A percentile compares a stretch with the other conserved stretches of the same genome.
phyloP scores from a whole-genome alignment of 2,329 filamentous ascomycete species.

The Fusarium keratoplasticum region DNA sequence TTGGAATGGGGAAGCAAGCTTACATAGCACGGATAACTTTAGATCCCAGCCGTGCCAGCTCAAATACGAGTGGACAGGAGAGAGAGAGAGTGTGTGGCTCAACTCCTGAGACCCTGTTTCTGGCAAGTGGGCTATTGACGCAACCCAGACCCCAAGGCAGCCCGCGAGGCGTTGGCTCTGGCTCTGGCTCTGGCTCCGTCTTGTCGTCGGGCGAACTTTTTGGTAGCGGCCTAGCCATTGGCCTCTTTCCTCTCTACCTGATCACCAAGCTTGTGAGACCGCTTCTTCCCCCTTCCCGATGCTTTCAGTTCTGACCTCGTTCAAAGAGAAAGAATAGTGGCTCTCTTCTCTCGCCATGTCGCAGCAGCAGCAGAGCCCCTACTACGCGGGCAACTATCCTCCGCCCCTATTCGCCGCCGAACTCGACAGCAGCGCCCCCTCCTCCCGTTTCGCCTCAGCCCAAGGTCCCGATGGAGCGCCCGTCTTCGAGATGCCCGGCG shows the following conservation, averaged over 20 bases:
- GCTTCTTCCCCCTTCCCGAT: background rate
- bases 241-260: background rate
- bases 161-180: slow-evolving; percentile 23
- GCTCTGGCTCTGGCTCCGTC: background rate
- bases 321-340: background rate
- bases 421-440: slow-evolving; percentile 42
- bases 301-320: background rate
- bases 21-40: background rate
- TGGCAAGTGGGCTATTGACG: slow-evolving; percentile 21
- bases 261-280: background rate
- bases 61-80: background rate
- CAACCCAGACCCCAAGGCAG: slow-evolving; percentile 18
- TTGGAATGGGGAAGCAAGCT: background rate
- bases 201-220: slow-evolving; percentile 1
- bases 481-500: slow-evolving; percentile 50
- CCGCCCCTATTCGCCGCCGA: slow-evolving; percentile 47
- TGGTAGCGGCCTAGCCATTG: background rate
- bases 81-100: background rate
- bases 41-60: background rate
- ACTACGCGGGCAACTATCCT: slow-evolving; percentile 30
- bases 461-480: slow-evolving; percentile 36
- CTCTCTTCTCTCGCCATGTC: slow-evolving; percentile 21
- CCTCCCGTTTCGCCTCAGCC: background rate
- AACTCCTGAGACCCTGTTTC: slow-evolving; percentile 18
- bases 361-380: slow-evolving; percentile 1